Conservation (phyloP, 371 early-diverging fungal genomes). For the Mortierella sp. region DNA sequence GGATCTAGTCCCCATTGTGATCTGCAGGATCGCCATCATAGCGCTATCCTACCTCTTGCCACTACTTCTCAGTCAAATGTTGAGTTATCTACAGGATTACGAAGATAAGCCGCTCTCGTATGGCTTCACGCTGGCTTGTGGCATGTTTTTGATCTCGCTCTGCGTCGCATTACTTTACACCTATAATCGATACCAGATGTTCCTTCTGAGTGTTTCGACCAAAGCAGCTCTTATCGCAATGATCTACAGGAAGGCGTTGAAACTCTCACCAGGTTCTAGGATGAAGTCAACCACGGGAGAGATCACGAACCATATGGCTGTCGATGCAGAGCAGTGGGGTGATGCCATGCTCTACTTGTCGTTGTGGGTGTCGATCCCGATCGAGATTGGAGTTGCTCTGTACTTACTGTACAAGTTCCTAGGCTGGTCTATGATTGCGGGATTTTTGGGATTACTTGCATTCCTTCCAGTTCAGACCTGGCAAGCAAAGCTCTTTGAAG, state of each 20-base stretch:
- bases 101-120: slow-evolving; percentile 26
- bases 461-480: slow-evolving; percentile 54
- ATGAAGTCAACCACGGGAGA: slow-evolving; percentile 79
- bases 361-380: slow-evolving; percentile 15
- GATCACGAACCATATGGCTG: slow-evolving; percentile 87
- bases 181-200: slow-evolving; percentile 44
- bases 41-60: slow-evolving; percentile 18
- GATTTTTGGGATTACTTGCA: slow-evolving; percentile 55
- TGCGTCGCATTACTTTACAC: slow-evolving; percentile 21
- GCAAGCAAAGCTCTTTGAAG: slow-evolving; percentile 55
- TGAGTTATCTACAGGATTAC: slow-evolving; percentile 24
- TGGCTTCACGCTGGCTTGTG: slow-evolving; percentile 26
- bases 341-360: slow-evolving; percentile 12
- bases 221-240: slow-evolving; percentile 78
- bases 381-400: slow-evolving; percentile 29
- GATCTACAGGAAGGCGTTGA: slow-evolving; percentile 88
- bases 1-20: slow-evolving; percentile 17
- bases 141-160: slow-evolving; percentile 26
- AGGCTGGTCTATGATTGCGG: slow-evolving; percentile 68
- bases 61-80: slow-evolving; percentile 10
- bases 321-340: slow-evolving; percentile 37
- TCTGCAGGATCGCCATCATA: slow-evolving; percentile 17
- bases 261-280: slow-evolving; percentile 82
- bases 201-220: slow-evolving; percentile 17
- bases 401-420: slow-evolving; percentile 60